phyloP scores from a whole-genome alignment of 1,284 basidiomycete genomes.

The Papiliotrema nemorosa region DNA sequence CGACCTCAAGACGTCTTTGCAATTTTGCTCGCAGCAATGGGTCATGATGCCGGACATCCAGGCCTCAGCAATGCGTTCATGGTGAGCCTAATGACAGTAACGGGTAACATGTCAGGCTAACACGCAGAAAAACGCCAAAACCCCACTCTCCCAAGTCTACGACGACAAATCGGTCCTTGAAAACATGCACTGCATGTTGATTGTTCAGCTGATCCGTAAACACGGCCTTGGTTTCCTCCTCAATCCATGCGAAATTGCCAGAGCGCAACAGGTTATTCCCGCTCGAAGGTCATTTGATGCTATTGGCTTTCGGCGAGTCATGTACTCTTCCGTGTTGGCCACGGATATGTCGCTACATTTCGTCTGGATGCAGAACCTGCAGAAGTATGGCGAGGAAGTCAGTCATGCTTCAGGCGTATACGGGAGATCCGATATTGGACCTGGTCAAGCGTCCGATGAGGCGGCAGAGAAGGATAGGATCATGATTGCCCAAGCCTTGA shows the following conservation, averaged over 20 bases:
- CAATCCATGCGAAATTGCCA: too few species aligned
- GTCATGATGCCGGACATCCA: slow-evolving; percentile 93
- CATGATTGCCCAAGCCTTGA: slow-evolving; percentile 79
- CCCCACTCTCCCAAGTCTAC: slow-evolving; percentile 81
- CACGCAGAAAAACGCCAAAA: slow-evolving; percentile 78
- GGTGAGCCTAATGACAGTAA: slow-evolving; percentile 56
- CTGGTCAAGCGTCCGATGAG: slow-evolving; percentile 3
- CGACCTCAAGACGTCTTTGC: slow-evolving; percentile 72
- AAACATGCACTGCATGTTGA: slow-evolving; percentile 83
- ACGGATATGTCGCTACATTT: slow-evolving; percentile 91
- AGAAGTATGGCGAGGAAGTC: slow-evolving; percentile 44
- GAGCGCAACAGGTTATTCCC: slow-evolving; percentile 1
- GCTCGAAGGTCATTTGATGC: slow-evolving; percentile 45
- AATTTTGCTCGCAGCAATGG: slow-evolving; percentile 81
- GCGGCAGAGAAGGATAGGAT: slow-evolving; percentile 55
- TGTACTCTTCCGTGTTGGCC: slow-evolving; percentile 75
- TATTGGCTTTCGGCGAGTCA: slow-evolving; percentile 63
- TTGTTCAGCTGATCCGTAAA: slow-evolving; percentile 74
- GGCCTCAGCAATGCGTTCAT: slow-evolving; percentile 87
- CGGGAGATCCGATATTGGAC: background rate
- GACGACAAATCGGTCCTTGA: slow-evolving; percentile 85
- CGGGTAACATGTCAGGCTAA: background rate
- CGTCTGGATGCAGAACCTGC: slow-evolving; percentile 72
- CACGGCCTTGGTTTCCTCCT: slow-evolving; percentile 63
- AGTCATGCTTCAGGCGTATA: slow-evolving; percentile 8